Evolutionary conservation across 1,284 basidiomycete species (phyloP).

Genomic region (Pterulicium gracile): DNA sequence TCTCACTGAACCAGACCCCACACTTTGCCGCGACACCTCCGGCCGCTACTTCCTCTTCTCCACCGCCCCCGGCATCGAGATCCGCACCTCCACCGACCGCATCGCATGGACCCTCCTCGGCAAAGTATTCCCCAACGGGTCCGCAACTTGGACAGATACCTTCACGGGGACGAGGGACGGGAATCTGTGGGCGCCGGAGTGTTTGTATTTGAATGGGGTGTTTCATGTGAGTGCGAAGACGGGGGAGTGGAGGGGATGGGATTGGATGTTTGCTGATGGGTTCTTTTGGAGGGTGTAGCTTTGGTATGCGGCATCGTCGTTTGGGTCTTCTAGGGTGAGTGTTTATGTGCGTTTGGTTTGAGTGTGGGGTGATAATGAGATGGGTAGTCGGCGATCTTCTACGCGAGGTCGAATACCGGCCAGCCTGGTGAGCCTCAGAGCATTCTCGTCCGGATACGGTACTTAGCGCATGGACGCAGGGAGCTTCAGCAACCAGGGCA

Average conservation of each 20-base stretch:
- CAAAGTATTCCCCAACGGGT: slow-evolving; percentile 37
- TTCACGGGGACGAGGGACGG: slow-evolving; percentile 41
- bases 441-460: no score
- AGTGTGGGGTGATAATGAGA: slow-evolving; percentile 1
- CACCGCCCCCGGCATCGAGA: slow-evolving; percentile 37
- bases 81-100: slow-evolving; percentile 40
- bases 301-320: slow-evolving; percentile 33
- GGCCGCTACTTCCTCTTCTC: slow-evolving; percentile 44
- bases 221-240: slow-evolving; percentile 33
- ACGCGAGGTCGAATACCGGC: slow-evolving; percentile 36
- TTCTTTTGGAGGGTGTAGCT: slow-evolving; percentile 17
- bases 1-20: slow-evolving; percentile 22
- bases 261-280: slow-evolving; percentile 5
- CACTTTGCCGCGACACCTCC: slow-evolving; percentile 38
- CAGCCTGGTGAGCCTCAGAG: slow-evolving; percentile 21
- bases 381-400: slow-evolving; percentile 34
- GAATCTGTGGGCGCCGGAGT: slow-evolving; percentile 46
- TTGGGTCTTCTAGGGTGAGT: slow-evolving; percentile 36
- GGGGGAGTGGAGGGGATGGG: not conserved
- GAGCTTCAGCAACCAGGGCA: slow-evolving; percentile 34
- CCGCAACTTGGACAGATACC: slow-evolving; percentile 35
- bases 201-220: slow-evolving; percentile 29
- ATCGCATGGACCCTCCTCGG: slow-evolving; percentile 38
- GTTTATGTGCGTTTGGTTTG: not conserved
- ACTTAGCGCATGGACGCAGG: slow-evolving; percentile 18